Evolutionary conservation across 140 eudicot species (phyloP), one percentile per base, ranked within the genome.

Genomic region (Senecio squalidus): DNA sequence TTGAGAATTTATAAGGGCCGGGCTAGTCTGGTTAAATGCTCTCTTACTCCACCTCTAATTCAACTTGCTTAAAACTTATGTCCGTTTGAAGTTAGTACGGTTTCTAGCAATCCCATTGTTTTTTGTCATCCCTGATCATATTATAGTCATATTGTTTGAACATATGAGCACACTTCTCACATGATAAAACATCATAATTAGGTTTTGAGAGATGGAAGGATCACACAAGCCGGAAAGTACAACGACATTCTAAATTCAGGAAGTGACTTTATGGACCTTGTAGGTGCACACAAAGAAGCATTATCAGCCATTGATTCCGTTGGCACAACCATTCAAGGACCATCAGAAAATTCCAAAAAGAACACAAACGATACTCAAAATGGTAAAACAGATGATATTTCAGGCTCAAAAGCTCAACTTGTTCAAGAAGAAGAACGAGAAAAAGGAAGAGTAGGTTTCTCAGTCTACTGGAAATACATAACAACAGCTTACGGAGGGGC

Each of bases 351-450:
- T 49, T 49, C 31, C 31, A 22, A 46, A 16, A 43, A 16, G 53
- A 46, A 20, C 53, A 24, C 48, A n/a, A 40, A 17, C 24, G 22
- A 49, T 14, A 55, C 41, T 3, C 55, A 63, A 58, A 60, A 51
- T 50, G 71, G 38, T 4, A 47, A 70, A 55, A 14, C 34, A 3
- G 75, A 76, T 55, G 78, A 74, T 50, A 38, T 3, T 16, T 52
- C 9, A 9, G 78, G 21, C 33, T 28, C 54, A 0, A 69, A 72
- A 58, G 79, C 62, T n/a, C 94, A 85, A 14, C 89, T 81, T 20
- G 84, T 85, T 31, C 77, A 85, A 58, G 86, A 85, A 64, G 95
- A 85, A 85, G 95, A 85, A 65, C 66, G 89, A 71, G 89, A 69
- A 58, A 85, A 76, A 50, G 95, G 89, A 20, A 70, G 67, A 13